Conservation (phyloP, 1,284 basidiomycete species). For the Tylopilus sp. region DNA sequence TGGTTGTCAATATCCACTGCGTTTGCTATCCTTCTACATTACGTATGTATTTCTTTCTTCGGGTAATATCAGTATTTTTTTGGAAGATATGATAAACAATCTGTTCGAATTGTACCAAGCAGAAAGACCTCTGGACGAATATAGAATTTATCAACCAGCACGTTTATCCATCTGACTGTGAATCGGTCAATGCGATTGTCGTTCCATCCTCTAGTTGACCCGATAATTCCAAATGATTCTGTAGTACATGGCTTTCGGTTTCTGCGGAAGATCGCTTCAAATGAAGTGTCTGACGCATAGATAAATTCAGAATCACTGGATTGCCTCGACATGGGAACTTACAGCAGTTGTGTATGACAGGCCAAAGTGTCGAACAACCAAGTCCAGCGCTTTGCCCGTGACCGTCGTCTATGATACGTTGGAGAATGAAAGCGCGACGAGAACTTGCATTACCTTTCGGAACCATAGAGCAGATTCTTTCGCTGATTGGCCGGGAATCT, state of each 20-base stretch:
- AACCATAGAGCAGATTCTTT: constrained; percentile 57
- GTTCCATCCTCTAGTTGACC: constrained; percentile 43
- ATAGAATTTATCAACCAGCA: not conserved
- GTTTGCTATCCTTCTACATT: constrained; percentile 18
- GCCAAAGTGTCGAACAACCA: constrained; percentile 37
- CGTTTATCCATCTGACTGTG: not conserved
- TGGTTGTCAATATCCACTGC: constrained; percentile 2
- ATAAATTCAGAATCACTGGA: not conserved
- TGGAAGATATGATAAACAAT: not conserved
- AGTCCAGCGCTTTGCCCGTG: constrained; percentile 48
- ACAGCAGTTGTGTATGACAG: constrained; percentile 29
- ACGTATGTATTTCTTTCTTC: constrained; percentile 16
- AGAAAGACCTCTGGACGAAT: not conserved
- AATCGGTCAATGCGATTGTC: constrained; percentile 28
- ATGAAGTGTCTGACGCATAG: constrained; percentile 29
- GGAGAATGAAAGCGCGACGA: constrained; percentile 3
- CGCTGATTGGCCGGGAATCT: constrained; percentile 22
- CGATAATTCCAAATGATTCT: constrained; percentile 40
- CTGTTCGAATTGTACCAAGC: not conserved
- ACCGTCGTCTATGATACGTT: constrained; percentile 35
- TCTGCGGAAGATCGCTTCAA: constrained; percentile 28
- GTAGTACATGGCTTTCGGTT: constrained; percentile 25
- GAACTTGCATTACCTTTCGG: constrained; percentile 44
- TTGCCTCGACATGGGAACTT: not conserved
- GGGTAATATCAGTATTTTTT: constrained; percentile 17